A percentile compares a stretch with the other conserved stretches of the same genome.
These are phyloP conservation scores for Pichia sp. DNA, from an alignment of 1,139 yeast genomes.

Conservation along the genomic window DNA sequence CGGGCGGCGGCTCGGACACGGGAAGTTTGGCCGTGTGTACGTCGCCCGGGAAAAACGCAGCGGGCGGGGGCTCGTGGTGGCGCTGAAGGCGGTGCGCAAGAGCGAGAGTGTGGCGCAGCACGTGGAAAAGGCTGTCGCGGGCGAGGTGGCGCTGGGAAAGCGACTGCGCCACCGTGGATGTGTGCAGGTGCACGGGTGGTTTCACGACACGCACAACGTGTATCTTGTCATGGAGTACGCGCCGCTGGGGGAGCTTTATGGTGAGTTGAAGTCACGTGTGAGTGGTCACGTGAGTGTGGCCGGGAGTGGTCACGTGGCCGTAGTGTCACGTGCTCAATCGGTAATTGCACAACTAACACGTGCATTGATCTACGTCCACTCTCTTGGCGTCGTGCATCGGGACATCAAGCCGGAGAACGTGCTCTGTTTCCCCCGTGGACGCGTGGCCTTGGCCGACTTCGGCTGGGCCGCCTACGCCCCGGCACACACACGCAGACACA, in stretches of 20 bases:
- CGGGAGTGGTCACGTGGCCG: too few relatives aligned
- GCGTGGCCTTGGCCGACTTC: conserved; percentile 80
- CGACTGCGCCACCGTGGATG: conserved; percentile 71
- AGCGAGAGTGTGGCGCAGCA: conserved; percentile 66
- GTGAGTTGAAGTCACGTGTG: conserved; percentile 39
- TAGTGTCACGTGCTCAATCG: too few relatives aligned
- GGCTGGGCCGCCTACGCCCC: conserved; percentile 80
- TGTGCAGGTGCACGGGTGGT: conserved; percentile 77
- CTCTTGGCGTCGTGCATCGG: conserved; percentile 78
- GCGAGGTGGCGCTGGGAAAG: conserved; percentile 90
- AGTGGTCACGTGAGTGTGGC: background rate
- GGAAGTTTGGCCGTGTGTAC: conserved; percentile 88
- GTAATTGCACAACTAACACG: conserved; percentile 59
- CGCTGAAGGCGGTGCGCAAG: conserved; percentile 86
- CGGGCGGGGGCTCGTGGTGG: conserved; percentile 83
- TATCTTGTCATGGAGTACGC: conserved; percentile 83
- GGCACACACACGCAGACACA: conserved; percentile 36
- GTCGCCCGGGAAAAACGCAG: conserved; percentile 72
- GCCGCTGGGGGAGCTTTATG: conserved; percentile 81
- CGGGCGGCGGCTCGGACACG: conserved; percentile 86
- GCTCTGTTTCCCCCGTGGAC: conserved; percentile 64
- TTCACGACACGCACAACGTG: conserved; percentile 72
- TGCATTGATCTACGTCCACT: conserved; percentile 69
- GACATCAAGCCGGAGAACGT: conserved; percentile 93
- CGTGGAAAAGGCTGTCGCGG: conserved; percentile 79